Base-by-base conservation (phyloP, 768 basidiomycete species). In the Inosperma sp. region DNA sequence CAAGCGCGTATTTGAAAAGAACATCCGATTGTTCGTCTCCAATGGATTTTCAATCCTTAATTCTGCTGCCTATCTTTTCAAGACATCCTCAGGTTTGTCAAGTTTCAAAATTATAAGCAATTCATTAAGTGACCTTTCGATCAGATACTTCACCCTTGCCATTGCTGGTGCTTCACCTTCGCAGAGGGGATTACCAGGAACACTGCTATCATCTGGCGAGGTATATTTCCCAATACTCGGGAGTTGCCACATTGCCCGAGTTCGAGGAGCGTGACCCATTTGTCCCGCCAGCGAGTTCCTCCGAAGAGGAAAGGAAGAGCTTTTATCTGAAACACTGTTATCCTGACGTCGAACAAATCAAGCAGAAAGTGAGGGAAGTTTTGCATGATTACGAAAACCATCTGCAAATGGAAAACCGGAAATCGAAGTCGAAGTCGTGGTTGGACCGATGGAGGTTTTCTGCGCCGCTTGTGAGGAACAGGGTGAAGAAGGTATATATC, bases 131-230 rank as follows among this genome's bases (percentile, higher is more conserved):
- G 16, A n/a, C 26, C 8, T 9, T 51, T 12, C 35, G 33, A 22
- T 34, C 53, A 36, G n/a, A 43, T 54, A 34, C 58, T 9, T 60
- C 62, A 10, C 63, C 77, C 22, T 65, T 71, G 1, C 80, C 81
- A 6, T 62, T 85, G 4, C 68, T 84, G 25, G 82, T 72, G 10
- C 59, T 84, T 0, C 81, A 84, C 57, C 56, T 84, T 23, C 76
- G 82, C 4, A 71, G 79, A 13, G 82, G 82, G 22, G 81, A 82
- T 61, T 82, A 76, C 58, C 63, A 64, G 36, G 59, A 61, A 3
- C 80, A 82, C 58, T 83, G 82, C 59, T 49, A 65, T 35, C 57
- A 67, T 22, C 70, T 82, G 17, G 69, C 67, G 0, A 58, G 65
- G 21, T 75, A 70, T 68, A 56, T 56, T 8, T 66, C 76, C 7